These are phyloP conservation scores for Penicillium argentinense DNA, from an alignment of 495 filamentous ascomycete genomes.

Conservation along the genomic window DNA sequence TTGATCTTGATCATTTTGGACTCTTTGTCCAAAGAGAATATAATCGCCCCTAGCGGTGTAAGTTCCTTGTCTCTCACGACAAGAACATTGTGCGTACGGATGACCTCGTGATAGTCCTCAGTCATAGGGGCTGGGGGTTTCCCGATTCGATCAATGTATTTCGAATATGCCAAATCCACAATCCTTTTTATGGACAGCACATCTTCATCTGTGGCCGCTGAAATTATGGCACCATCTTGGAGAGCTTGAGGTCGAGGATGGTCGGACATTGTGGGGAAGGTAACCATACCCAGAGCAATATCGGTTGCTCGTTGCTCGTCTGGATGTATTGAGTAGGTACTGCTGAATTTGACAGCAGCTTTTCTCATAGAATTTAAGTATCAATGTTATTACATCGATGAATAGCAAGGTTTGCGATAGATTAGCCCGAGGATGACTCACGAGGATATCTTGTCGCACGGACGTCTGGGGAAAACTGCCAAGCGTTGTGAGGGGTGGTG, in stretches of 20 bases:
- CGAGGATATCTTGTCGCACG: too few relatives aligned
- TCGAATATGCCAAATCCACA: slow-evolving; percentile 31
- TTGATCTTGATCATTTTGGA: slow-evolving; percentile 22
- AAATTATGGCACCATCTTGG: slow-evolving; percentile 18
- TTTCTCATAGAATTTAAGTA: too few relatives aligned
- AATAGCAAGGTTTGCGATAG: too few relatives aligned
- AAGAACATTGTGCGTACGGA: slow-evolving; percentile 18
- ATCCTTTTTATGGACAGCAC: slow-evolving; percentile 27
- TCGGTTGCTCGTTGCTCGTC: background rate
- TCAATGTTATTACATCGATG: too few relatives aligned
- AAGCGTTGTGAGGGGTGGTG: too few relatives aligned
- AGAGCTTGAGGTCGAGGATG: background rate
- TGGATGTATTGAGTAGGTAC: background rate
- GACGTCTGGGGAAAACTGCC: too few relatives aligned
- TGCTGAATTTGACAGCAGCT: background rate
- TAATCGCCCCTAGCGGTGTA: slow-evolving; percentile 16
- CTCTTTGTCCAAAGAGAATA: slow-evolving; percentile 1
- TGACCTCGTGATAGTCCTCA: slow-evolving; percentile 23
- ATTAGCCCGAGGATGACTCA: too few relatives aligned
- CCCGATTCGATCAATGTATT: slow-evolving; percentile 39
- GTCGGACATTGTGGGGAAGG: background rate
- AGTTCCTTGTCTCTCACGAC: slow-evolving; percentile 5
- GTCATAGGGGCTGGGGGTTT: slow-evolving; percentile 36
- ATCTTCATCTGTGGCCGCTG: slow-evolving; percentile 22
- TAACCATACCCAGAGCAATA: too few relatives aligned